Conservation (phyloP, 2,329 filamentous ascomycete species). For the Cryphonectria japonica region DNA sequence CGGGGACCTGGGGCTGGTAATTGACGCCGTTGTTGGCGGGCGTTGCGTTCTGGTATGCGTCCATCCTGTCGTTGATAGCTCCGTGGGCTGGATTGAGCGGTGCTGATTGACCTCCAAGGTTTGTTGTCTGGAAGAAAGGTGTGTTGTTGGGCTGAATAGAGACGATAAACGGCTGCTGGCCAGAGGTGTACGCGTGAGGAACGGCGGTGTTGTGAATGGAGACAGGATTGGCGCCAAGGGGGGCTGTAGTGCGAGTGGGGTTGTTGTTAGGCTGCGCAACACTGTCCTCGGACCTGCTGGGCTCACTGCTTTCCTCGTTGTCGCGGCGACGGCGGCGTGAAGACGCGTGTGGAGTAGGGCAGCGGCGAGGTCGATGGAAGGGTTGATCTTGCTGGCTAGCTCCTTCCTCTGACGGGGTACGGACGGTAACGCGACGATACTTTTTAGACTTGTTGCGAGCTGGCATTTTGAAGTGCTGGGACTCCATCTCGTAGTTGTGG, state of each 20-base stretch:
- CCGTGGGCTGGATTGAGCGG: not conserved
- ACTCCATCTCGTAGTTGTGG: not conserved
- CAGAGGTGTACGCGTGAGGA: not conserved
- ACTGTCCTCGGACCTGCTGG: not conserved
- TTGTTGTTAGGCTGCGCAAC: constrained; percentile 20
- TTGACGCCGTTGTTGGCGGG: constrained; percentile 50
- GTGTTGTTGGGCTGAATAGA: constrained; percentile 12
- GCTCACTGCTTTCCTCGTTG: not conserved
- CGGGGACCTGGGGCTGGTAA: constrained; percentile 63
- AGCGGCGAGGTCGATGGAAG: not conserved
- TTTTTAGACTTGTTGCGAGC: constrained; percentile 8
- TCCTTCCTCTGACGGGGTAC: constrained; percentile 23
- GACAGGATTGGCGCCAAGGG: constrained; percentile 29
- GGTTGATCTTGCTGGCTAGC: not conserved
- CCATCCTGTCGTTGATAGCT: constrained; percentile 24
- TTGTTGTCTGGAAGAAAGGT: not conserved
- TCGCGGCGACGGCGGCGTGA: constrained; percentile 3
- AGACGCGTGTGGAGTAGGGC: constrained; percentile 2
- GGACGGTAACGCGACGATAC: constrained; percentile 16
- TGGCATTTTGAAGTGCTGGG: not conserved
- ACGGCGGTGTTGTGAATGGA: constrained; percentile 28
- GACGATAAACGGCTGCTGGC: constrained; percentile 17
- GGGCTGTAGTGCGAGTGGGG: constrained; percentile 10
- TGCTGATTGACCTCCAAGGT: constrained; percentile 16
- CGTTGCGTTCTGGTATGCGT: constrained; percentile 48